Conservation (phyloP, 176 grass and related monocot species). For the Oryza officinalis region DNA sequence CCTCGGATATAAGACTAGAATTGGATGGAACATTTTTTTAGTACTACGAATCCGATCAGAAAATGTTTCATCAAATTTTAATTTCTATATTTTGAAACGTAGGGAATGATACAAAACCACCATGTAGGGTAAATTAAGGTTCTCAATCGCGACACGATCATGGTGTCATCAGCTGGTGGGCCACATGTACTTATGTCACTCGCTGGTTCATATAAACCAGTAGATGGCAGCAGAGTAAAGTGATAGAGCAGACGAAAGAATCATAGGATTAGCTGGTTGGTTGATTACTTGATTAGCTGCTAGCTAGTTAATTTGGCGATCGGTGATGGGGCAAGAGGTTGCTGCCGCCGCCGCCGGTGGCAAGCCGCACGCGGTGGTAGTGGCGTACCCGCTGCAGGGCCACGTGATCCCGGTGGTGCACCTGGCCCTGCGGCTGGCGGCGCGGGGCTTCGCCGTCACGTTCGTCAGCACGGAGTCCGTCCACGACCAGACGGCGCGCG, state of each 20-base stretch:
- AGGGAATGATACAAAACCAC: too few relatives aligned
- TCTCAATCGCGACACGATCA: too few relatives aligned
- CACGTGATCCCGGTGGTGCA: constrained; percentile 67
- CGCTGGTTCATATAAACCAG: not conserved
- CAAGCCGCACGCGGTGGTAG: constrained; percentile 66
- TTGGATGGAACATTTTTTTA: too few relatives aligned
- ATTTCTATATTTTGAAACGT: too few relatives aligned
- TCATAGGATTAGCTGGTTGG: not conserved
- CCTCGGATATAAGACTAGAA: too few relatives aligned
- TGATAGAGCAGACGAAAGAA: not conserved
- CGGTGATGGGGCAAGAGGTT: constrained; percentile 11
- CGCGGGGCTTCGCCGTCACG: constrained; percentile 55
- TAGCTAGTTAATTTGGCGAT: not conserved
- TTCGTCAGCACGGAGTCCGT: constrained; percentile 64
- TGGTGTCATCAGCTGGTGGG: not conserved
- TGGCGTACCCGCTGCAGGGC: constrained; percentile 60
- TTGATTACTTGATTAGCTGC: too few relatives aligned
- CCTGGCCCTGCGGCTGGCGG: constrained; percentile 56
- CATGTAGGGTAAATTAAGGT: too few relatives aligned
- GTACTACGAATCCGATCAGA: too few relatives aligned
- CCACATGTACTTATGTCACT: not conserved
- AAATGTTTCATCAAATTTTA: too few relatives aligned
- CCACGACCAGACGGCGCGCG: constrained; percentile 48
- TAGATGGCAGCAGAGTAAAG: not conserved
- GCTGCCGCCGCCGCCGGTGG: not conserved